phyloP scores from a whole-genome alignment of 345 rosid species.

The Brassica incana region DNA sequence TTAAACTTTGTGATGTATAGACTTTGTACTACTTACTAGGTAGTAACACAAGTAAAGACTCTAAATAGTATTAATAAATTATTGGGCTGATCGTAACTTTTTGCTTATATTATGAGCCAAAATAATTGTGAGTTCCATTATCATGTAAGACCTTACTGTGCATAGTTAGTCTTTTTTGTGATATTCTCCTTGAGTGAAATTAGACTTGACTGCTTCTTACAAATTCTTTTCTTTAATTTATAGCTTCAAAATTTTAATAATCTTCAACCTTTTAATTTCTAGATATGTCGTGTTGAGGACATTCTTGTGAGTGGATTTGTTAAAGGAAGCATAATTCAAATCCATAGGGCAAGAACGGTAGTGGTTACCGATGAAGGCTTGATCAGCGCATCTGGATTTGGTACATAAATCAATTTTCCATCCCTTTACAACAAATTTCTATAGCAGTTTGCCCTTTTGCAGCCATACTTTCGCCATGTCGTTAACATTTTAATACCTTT shows the following conservation, averaged over 20 bases:
- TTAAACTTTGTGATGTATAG: constrained; percentile 15
- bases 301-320: constrained; percentile 82
- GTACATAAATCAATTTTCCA: constrained; percentile 41
- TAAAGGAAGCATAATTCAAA: constrained; percentile 89
- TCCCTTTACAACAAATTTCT: constrained; percentile 11
- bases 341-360: constrained; percentile 87
- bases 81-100: constrained; percentile 11
- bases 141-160: constrained; percentile 1
- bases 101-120: constrained; percentile 24
- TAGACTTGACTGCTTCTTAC: constrained; percentile 20
- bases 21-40: background rate
- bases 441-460: constrained; percentile 18
- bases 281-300: constrained; percentile 98
- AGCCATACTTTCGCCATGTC: background rate
- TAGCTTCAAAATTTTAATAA: background rate
- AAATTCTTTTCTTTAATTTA: constrained; percentile 1
- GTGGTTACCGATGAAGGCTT: constrained; percentile 64
- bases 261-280: constrained; percentile 19
- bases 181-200: constrained; percentile 6
- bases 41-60: too few relatives aligned
- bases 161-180: background rate
- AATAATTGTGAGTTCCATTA: background rate
- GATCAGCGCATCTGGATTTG: constrained; percentile 84
- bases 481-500: background rate
- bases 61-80: background rate